A percentile compares a stretch with the other conserved stretches of the same genome.
Evolutionary conservation across 768 basidiomycete genomes (phyloP).

Genomic region (Podaxis sp.): DNA sequence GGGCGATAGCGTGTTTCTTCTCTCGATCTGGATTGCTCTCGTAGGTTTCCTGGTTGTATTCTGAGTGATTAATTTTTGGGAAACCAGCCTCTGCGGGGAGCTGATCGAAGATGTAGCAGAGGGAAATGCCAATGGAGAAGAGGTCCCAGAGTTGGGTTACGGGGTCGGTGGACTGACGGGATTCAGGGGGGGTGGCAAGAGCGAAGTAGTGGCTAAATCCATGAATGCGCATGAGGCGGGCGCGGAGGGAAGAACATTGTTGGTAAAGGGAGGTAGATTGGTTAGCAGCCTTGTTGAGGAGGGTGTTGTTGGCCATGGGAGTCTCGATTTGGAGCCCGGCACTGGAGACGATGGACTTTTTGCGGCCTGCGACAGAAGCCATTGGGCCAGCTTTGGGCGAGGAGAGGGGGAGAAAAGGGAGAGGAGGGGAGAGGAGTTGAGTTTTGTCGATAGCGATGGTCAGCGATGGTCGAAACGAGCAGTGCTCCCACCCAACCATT

Average conservation of each 20-base stretch:
- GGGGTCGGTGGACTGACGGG: constrained; percentile 82
- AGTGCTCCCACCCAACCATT: neutral
- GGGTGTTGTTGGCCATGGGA: constrained; percentile 74
- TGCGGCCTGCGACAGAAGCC: constrained; percentile 62
- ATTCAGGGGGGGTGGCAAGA: constrained; percentile 50
- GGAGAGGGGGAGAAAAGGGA: neutral
- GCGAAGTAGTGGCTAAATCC: constrained; percentile 70
- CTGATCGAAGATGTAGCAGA: constrained; percentile 95
- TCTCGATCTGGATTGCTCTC: constrained; percentile 73
- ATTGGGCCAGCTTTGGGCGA: constrained; percentile 27
- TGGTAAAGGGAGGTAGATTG: constrained; percentile 87
- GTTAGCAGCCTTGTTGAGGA: constrained; percentile 89
- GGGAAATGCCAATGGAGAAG: constrained; percentile 87
- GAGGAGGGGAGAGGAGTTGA: neutral
- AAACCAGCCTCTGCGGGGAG: constrained; percentile 64
- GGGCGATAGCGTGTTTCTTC: constrained; percentile 87
- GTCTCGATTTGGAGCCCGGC: constrained; percentile 66
- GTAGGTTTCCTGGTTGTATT: constrained; percentile 61
- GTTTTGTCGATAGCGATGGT: neutral
- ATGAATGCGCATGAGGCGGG: constrained; percentile 73
- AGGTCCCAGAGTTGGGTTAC: constrained; percentile 94
- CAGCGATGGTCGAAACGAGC: constrained; percentile 1
- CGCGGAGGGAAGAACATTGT: constrained; percentile 78
- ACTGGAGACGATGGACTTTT: constrained; percentile 73
- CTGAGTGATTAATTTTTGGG: constrained; percentile 54